phyloP scores from a whole-genome alignment of 2,329 filamentous ascomycete species.

The Colletotrichum theobromicola region DNA sequence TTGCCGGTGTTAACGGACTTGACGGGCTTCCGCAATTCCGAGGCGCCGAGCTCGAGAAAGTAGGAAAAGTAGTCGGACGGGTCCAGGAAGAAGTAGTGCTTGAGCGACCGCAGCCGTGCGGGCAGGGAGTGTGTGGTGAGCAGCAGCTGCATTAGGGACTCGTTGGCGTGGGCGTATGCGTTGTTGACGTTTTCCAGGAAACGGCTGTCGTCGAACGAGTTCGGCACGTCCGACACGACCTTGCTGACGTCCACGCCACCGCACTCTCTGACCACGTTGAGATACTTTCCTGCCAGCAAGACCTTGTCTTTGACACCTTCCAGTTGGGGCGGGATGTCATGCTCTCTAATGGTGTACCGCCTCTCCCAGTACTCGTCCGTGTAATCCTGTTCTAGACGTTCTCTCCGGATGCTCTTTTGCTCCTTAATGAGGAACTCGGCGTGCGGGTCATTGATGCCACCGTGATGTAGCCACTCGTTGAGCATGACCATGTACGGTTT shows the following conservation, averaged over 20 bases:
- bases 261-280: constrained; percentile 97
- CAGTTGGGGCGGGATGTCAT: constrained; percentile 90
- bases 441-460: constrained; percentile 92
- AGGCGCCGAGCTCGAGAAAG: constrained; percentile 89
- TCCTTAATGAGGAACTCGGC: constrained; percentile 94
- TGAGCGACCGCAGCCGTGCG: constrained; percentile 84
- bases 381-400: constrained; percentile 92
- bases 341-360: constrained; percentile 90
- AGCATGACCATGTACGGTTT: constrained; percentile 97
- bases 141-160: constrained; percentile 87
- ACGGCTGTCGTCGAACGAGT: constrained; percentile 87
- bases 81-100: constrained; percentile 99
- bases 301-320: constrained; percentile 93
- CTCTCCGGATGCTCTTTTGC: constrained; percentile 91
- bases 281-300: constrained; percentile 92
- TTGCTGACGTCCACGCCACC: constrained; percentile 94
- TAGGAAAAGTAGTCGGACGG: constrained; percentile 98
- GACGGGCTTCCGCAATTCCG: constrained; percentile 88
- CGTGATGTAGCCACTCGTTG: constrained; percentile 98
- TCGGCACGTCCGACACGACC: constrained; percentile 85
- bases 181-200: constrained; percentile 96
- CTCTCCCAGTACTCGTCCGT: constrained; percentile 99
- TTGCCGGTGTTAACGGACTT: constrained; percentile 91
- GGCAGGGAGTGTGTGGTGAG: constrained; percentile 92
- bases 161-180: constrained; percentile 94